Evolutionary conservation across 108 stramenopile genomes (phyloP), one percentile per base, ranked within the genome.

Genomic region (Schizochytrium sp.): DNA sequence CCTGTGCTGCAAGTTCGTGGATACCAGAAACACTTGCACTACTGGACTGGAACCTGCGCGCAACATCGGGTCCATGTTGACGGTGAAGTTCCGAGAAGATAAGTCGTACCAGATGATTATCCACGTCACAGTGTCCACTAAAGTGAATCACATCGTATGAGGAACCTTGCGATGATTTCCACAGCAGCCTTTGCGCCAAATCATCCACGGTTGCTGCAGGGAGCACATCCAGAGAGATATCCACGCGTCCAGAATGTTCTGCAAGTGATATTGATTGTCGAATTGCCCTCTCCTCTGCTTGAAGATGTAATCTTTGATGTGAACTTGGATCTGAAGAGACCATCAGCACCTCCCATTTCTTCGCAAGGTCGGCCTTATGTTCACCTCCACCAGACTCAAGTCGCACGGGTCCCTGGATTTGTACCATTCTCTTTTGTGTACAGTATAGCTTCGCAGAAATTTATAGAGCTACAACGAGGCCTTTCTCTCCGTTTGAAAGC

Each of bases 1-100:
- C 76, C 76, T 83, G 76, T 10, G 53, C 76, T 10, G 76, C 76
- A 42, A 83, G 76, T 53, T 83, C 76, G 28, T 83, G 76, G 28
- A 83, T 83, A 5, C 76, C 76, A n/a, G 50, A 55, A 5, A 55
- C 53, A 10, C 50, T 55, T n/a, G 47, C 76, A 53, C 53, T 49
- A 53, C 76, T 83, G 76, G 76, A 49, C 3, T 83, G 47, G 47
- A 83, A 83, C 50, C 76, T 47, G 12, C 76, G 47, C 1, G 55
- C 76, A 1, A 83, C 76, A 38, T 83, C 76, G 47, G 47, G 47
- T 5, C 76, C 76, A 28, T 83, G 76, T 53, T 83, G 76, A 13
- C 53, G 47, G 50, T 83, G 50, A n/a, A 83, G 76, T 53, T 83
- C 76, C 15, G 76, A 83, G 1, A 83, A 83, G 3, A 83, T 83